Evolutionary conservation across 1,139 yeast species (phyloP).

Genomic region (Blastobotrys arbuscula): DNA sequence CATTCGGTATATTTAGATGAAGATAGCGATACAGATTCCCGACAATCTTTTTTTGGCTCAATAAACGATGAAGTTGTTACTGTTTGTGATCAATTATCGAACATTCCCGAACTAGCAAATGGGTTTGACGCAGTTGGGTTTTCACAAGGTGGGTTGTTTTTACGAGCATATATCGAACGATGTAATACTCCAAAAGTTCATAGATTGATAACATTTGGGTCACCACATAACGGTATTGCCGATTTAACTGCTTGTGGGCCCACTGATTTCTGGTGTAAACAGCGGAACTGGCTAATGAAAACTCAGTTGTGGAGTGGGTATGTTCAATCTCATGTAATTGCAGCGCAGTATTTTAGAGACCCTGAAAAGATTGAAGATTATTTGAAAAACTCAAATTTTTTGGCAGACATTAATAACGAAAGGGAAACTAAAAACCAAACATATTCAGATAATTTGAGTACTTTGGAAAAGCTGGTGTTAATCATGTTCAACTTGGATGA

Average conservation of each 20-base stretch:
- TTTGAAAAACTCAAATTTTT: slow-evolving; percentile 45
- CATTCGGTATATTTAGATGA: slow-evolving; percentile 50
- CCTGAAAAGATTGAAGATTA: slow-evolving; percentile 43
- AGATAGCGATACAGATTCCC: slow-evolving; percentile 49
- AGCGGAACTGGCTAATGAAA: slow-evolving; percentile 50
- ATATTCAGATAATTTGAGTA: slow-evolving; percentile 41
- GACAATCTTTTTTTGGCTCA: slow-evolving; percentile 55
- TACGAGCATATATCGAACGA: slow-evolving; percentile 58
- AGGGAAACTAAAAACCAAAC: slow-evolving; percentile 30
- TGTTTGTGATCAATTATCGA: slow-evolving; percentile 42
- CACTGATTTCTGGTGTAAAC: slow-evolving; percentile 57
- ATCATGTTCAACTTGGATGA: slow-evolving; percentile 56
- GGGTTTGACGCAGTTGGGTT: slow-evolving; percentile 78
- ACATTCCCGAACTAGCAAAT: slow-evolving; percentile 38
- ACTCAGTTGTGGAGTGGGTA: slow-evolving; percentile 55
- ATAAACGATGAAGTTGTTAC: slow-evolving; percentile 42
- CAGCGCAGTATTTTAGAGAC: slow-evolving; percentile 71
- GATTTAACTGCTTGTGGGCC: slow-evolving; percentile 60
- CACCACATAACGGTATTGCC: slow-evolving; percentile 74
- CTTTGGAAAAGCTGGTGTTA: slow-evolving; percentile 51
- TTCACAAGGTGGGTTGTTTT: slow-evolving; percentile 76
- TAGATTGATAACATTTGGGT: slow-evolving; percentile 66
- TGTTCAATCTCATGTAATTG: slow-evolving; percentile 54
- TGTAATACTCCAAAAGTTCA: slow-evolving; percentile 47
- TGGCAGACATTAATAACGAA: slow-evolving; percentile 69